These are phyloP conservation scores for Microstegium vimineum DNA, from an alignment of 176 grass and related monocot genomes.

Conservation along the genomic window DNA sequence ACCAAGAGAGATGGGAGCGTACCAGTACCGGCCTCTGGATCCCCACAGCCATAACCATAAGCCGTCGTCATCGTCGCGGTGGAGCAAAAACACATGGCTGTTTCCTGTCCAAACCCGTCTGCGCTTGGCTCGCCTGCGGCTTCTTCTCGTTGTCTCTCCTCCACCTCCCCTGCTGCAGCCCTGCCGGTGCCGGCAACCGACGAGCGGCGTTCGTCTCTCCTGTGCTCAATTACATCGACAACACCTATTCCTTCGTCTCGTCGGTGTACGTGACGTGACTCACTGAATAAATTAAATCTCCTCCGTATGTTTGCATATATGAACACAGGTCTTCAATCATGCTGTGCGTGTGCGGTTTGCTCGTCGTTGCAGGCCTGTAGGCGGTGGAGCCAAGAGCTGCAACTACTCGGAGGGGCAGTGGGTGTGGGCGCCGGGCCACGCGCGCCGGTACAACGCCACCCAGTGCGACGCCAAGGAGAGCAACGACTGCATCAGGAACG, in stretches of 20 bases:
- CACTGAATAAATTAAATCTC: too few relatives aligned
- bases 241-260: conserved; percentile 17
- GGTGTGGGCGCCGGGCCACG: conserved; percentile 33
- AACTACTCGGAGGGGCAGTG: conserved; percentile 40
- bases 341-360: too few relatives aligned
- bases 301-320: too few relatives aligned
- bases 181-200: neutral
- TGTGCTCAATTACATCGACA: conserved; percentile 19
- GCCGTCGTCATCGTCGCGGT: neutral
- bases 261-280: too few relatives aligned
- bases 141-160: conserved; percentile 12
- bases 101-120: neutral
- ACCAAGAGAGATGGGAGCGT: neutral
- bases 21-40: neutral
- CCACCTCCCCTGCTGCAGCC: conserved; percentile 25
- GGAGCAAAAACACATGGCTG: neutral
- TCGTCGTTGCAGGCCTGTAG: too few relatives aligned
- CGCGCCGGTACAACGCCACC: conserved; percentile 34
- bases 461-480: conserved; percentile 35
- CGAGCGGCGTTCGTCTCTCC: neutral
- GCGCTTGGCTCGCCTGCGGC: conserved; percentile 6
- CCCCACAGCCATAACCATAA: neutral
- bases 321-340: too few relatives aligned
- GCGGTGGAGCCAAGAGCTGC: neutral
- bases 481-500: conserved; percentile 49